Conservation (phyloP, 805 yeast genomes). For the Cyberlindnera americana region DNA sequence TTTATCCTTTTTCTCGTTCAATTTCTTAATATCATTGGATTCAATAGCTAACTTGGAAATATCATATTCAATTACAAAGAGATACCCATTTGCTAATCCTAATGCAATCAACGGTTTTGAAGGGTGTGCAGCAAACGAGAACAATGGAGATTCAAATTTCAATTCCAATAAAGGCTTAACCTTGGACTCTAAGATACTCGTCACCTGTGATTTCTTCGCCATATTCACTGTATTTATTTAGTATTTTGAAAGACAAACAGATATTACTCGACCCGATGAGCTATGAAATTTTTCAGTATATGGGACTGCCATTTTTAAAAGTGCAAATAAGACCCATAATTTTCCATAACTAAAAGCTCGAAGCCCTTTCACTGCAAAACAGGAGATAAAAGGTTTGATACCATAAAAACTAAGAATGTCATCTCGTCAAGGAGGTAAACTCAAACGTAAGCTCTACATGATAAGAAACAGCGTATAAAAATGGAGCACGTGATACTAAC, state of each 20-base stretch:
- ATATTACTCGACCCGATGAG: not conserved
- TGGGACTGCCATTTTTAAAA: too few species aligned
- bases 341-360: too few species aligned
- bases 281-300: not conserved
- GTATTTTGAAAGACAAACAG: too few species aligned
- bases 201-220: conserved; percentile 15
- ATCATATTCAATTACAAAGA: conserved; percentile 59
- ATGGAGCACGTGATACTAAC: too few species aligned
- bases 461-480: too few species aligned
- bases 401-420: too few species aligned
- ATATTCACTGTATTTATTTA: conserved; percentile 3
- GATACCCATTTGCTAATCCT: conserved; percentile 83
- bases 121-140: conserved; percentile 78
- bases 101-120: conserved; percentile 54
- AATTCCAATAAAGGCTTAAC: conserved; percentile 34
- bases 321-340: too few species aligned
- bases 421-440: conserved; percentile 96
- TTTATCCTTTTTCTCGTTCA: conserved; percentile 28
- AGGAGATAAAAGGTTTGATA: too few species aligned
- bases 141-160: conserved; percentile 58
- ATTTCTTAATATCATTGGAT: conserved; percentile 22
- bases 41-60: conserved; percentile 21
- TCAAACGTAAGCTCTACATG: conserved; percentile 61
- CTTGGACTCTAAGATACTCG: conserved; percentile 20
- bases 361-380: too few species aligned